These are phyloP conservation scores for Cytospora piceicola DNA, from an alignment of 2,329 filamentous ascomycete species.

Conservation along the genomic window DNA sequence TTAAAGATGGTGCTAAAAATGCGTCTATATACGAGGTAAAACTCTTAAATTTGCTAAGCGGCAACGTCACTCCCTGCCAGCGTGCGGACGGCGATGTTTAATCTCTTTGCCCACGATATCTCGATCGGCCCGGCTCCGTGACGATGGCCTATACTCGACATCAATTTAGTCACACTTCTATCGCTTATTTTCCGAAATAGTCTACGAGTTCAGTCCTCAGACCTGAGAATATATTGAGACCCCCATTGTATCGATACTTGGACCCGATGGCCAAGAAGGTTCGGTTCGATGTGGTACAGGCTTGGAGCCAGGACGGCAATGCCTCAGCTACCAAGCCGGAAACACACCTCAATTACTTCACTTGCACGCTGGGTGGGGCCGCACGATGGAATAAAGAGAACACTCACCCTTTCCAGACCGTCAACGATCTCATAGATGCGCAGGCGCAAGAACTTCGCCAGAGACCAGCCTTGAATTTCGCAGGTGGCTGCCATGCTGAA, in stretches of 20 bases:
- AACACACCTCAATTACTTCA: constrained; percentile 55
- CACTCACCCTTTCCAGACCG: constrained; percentile 46
- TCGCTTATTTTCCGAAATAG: background rate
- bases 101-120: background rate
- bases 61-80: background rate
- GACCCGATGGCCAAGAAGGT: constrained; percentile 19
- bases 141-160: background rate
- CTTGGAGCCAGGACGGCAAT: constrained; percentile 6
- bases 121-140: background rate
- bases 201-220: background rate
- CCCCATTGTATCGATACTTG: no score
- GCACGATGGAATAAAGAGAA: constrained; percentile 40
- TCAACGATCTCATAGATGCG: constrained; percentile 54
- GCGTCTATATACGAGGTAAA: background rate
- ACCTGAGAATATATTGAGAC: no score
- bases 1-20: background rate
- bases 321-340: background rate
- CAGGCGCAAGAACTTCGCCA: constrained; percentile 47
- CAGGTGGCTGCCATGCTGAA: constrained; percentile 25
- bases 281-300: constrained; percentile 12
- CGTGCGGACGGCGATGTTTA: background rate
- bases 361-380: constrained; percentile 63
- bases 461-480: constrained; percentile 43
- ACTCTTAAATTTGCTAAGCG: background rate
- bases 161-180: background rate